These are phyloP conservation scores for Rhizophora mangle DNA, from an alignment of 345 rosid species.

Conservation along the genomic window DNA sequence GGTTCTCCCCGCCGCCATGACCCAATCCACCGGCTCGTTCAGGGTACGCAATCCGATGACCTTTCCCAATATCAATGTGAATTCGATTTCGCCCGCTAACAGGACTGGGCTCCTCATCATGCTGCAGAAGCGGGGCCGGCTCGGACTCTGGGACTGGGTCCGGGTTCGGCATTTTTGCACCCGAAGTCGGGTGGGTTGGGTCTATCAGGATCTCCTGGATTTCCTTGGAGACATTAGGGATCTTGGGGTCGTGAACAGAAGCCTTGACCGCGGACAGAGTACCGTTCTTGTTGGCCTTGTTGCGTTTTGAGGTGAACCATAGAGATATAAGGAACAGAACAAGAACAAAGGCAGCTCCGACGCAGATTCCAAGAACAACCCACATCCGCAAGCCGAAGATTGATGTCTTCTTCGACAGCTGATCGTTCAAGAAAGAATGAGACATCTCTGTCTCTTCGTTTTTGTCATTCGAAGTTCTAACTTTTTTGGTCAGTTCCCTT, in stretches of 20 bases:
- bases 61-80: conserved; percentile 56
- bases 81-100: conserved; percentile 34
- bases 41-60: conserved; percentile 49
- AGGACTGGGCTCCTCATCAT: conserved; percentile 43
- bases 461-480: neutral
- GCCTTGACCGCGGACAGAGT: neutral
- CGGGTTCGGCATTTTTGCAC: conserved; percentile 22
- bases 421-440: conserved; percentile 33
- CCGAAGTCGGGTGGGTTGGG: conserved; percentile 25
- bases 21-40: conserved; percentile 32
- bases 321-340: conserved; percentile 79
- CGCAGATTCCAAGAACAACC: conserved; percentile 72
- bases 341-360: conserved; percentile 75
- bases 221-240: conserved; percentile 71
- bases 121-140: conserved; percentile 21
- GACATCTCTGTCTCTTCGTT: conserved; percentile 17
- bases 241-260: conserved; percentile 27
- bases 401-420: conserved; percentile 64
- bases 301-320: conserved; percentile 62
- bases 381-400: conserved; percentile 73
- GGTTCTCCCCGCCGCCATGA: conserved; percentile 6
- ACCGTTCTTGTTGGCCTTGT: conserved; percentile 23
- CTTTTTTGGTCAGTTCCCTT: neutral
- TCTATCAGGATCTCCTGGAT: conserved; percentile 56
- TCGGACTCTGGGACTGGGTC: conserved; percentile 31